Evolutionary conservation across 1,284 basidiomycete species (phyloP).

Genomic region (Pseudozyma pruni): DNA sequence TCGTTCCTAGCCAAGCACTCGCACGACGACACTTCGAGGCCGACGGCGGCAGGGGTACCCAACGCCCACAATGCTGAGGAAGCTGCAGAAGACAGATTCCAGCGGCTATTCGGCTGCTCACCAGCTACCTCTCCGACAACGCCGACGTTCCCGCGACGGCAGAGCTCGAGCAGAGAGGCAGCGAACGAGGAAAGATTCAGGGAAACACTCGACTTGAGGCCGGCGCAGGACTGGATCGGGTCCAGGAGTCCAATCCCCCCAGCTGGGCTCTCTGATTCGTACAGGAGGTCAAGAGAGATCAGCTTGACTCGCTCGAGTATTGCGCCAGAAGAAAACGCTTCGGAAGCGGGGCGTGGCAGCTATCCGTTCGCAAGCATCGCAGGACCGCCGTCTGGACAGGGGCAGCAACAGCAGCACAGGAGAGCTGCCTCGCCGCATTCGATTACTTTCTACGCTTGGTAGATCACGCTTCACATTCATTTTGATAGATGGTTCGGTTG

Average conservation of each 20-base stretch:
- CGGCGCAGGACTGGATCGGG: constrained; percentile 26
- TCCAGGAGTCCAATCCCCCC: constrained; percentile 18
- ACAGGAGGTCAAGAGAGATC: neutral
- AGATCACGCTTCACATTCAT: neutral
- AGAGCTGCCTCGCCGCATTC: constrained; percentile 11
- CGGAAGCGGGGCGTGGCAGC: too few species aligned
- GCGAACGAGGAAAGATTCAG: constrained; percentile 6
- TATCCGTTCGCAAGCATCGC: constrained; percentile 7
- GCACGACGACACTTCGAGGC: constrained; percentile 1
- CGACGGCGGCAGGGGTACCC: too few species aligned
- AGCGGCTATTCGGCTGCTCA: constrained; percentile 41
- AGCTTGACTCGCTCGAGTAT: constrained; percentile 7
- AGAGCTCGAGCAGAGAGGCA: neutral
- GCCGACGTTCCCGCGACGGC: neutral
- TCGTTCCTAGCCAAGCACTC: constrained; percentile 19
- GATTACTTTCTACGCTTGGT: constrained; percentile 42
- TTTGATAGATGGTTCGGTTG: too few species aligned
- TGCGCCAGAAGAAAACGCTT: too few species aligned
- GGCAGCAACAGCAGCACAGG: constrained; percentile 8
- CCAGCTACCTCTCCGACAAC: constrained; percentile 26
- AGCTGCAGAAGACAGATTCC: constrained; percentile 24
- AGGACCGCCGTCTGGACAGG: too few species aligned
- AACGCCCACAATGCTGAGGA: neutral
- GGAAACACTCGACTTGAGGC: constrained; percentile 18
- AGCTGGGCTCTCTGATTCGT: neutral